Conservation (phyloP, 2,329 filamentous ascomycete species). For the Drechslerella dactyloides region DNA sequence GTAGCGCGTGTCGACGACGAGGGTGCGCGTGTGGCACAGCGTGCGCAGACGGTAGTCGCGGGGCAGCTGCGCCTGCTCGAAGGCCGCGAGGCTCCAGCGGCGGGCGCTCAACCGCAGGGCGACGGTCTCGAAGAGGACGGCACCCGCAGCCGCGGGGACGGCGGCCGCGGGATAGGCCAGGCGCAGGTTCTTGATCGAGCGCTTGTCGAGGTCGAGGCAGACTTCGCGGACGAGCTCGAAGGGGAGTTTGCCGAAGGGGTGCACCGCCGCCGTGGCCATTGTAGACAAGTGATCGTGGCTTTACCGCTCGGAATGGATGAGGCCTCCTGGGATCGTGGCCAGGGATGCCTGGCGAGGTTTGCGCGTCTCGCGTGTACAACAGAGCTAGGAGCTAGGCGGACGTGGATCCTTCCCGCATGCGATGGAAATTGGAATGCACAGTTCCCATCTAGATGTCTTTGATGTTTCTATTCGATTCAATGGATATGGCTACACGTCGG, state of each 20-base stretch:
- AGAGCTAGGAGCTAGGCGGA: too few relatives aligned
- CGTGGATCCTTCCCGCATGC: too few relatives aligned
- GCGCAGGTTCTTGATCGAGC: slow-evolving; percentile 7
- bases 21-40: background rate
- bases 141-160: slow-evolving; percentile 2
- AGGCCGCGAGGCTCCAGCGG: background rate
- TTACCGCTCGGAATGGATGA: too few relatives aligned
- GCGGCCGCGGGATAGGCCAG: background rate
- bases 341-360: too few relatives aligned
- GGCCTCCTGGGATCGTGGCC: too few relatives aligned
- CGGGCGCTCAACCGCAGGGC: slow-evolving; percentile 9
- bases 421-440: too few relatives aligned
- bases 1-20: slow-evolving; percentile 11
- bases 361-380: too few relatives aligned
- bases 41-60: background rate
- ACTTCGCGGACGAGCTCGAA: slow-evolving; percentile 7
- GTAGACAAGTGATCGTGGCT: too few relatives aligned
- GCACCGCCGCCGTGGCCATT: background rate
- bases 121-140: slow-evolving; percentile 6
- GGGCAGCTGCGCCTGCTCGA: slow-evolving; percentile 3
- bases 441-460: too few relatives aligned
- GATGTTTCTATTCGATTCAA: too few relatives aligned
- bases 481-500: too few relatives aligned
- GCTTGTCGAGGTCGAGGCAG: slow-evolving; percentile 6
- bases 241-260: slow-evolving; percentile 2